These are phyloP conservation scores for Globisporangium paddicum DNA, from an alignment of 352 stramenopile genomes.

Conservation along the genomic window DNA sequence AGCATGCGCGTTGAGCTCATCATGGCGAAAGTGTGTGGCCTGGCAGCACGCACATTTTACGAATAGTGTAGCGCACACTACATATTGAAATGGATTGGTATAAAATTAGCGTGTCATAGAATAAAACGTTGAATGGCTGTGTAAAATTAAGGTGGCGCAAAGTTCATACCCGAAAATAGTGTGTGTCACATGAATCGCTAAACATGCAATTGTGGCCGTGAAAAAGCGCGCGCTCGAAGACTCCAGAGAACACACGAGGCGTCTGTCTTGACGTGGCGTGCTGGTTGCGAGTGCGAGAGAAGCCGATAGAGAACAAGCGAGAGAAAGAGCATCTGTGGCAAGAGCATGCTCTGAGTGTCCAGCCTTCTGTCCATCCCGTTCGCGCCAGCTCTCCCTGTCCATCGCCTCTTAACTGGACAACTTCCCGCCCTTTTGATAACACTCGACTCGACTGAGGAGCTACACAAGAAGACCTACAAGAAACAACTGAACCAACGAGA, in stretches of 20 bases:
- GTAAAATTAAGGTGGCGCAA: too few relatives aligned
- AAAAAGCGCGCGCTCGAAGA: neutral
- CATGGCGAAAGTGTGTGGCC: neutral
- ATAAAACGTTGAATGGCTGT: too few relatives aligned
- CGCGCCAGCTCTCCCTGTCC: neutral
- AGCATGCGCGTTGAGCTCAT: conserved; percentile 8
- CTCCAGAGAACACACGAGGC: neutral
- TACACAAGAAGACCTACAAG: neutral
- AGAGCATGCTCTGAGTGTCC: conserved; percentile 12
- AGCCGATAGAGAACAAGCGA: neutral
- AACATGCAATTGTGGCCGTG: neutral
- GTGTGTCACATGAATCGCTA: neutral
- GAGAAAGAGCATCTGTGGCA: neutral
- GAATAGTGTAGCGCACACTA: neutral
- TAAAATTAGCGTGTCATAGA: too few relatives aligned
- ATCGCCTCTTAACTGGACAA: neutral
- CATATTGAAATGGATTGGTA: too few relatives aligned
- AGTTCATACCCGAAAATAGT: too few relatives aligned
- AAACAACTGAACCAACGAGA: neutral
- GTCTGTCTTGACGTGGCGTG: neutral
- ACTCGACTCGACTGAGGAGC: neutral
- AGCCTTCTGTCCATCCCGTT: conserved; percentile 1
- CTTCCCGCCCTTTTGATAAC: neutral
- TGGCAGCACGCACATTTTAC: neutral
- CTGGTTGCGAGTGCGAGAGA: neutral